Evolutionary conservation across 2,329 filamentous ascomycete species (phyloP), one percentile per base, ranked within the genome.

Genomic region (Hypoxylon sp.): DNA sequence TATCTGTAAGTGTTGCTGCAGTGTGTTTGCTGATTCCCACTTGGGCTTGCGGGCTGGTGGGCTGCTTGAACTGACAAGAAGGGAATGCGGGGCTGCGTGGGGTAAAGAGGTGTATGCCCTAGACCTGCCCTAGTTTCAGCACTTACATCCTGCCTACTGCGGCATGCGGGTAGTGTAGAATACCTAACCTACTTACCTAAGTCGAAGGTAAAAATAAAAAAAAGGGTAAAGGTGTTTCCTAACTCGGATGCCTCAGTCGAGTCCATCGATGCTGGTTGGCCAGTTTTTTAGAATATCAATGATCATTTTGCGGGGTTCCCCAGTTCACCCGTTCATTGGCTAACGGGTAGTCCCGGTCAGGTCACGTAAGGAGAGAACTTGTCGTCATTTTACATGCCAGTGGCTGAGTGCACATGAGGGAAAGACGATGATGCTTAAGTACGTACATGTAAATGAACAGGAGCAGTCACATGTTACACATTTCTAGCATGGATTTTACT

Each of bases 251-350:
- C 36, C 19, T 51, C 10, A 56, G 43, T 59, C 13, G 46, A 60
- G 11, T 49, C 38, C 28, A 17, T 63, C 13, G 23, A 67, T 48
- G 60, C 46, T 71, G 64, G 62, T 69, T 71, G 66, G 69, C 41
- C 36, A 45, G 21, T 25, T 51, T 19, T 52, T 19, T 56, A 45
- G 14, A 36, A 64, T 41, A 58, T 63, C 58, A 23, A 19, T 57
- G 46, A 58, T 63, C 60, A 23, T 19, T 57, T 64, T 71, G 69
- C 60, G 67, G 67, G 60, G 67, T 63, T 56, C 41, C 25, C 34
- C 5, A 59, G 17, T 21, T 52, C 25, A n/a, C 13, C 23, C 21
- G 61, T 13, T 68, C 41, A 68, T 70, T 70, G 48, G 65, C n/a
- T 38, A 52, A 41, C 55, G 52, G 48, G 55, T 66, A 60, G 59